Evolutionary conservation across 345 rosid species (phyloP).

Genomic region (Populus pruinosa): DNA sequence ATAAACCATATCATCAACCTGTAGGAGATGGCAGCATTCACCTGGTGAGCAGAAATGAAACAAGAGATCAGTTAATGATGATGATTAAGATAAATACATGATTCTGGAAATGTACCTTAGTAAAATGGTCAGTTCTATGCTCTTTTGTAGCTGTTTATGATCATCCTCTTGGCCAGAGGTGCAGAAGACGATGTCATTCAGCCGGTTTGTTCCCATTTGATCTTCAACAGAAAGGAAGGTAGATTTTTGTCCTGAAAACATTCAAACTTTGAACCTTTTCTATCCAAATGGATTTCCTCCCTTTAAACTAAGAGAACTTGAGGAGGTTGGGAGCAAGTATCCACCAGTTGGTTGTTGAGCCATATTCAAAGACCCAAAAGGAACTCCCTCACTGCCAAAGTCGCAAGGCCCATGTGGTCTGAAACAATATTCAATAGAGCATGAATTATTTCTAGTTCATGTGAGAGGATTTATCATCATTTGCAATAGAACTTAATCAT

Average conservation of each 20-base stretch:
- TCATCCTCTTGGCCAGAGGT: neutral
- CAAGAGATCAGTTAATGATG: neutral
- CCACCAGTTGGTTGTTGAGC: slow-evolving; percentile 31
- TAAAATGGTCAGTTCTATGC: neutral
- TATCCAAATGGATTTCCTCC: slow-evolving; percentile 67
- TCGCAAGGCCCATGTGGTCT: slow-evolving; percentile 39
- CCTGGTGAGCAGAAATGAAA: neutral
- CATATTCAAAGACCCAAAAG: slow-evolving; percentile 20
- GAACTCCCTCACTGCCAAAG: slow-evolving; percentile 18
- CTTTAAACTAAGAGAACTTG: slow-evolving; percentile 29
- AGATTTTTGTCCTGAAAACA: neutral
- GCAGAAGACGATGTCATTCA: slow-evolving; percentile 2
- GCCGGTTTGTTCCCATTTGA: neutral
- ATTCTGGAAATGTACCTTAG: neutral
- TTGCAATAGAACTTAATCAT: neutral
- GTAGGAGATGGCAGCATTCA: neutral
- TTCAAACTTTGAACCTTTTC: neutral
- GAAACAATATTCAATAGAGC: slow-evolving; percentile 12
- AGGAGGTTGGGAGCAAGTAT: slow-evolving; percentile 27
- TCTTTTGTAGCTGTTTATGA: neutral
- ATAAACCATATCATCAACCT: neutral
- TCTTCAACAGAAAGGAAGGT: slow-evolving; percentile 1
- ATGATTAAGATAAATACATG: neutral
- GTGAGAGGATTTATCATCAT: neutral
- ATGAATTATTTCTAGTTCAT: neutral